Evolutionary conservation across 768 basidiomycete species (phyloP).

Genomic region (Mycena olivaceomarginata): DNA sequence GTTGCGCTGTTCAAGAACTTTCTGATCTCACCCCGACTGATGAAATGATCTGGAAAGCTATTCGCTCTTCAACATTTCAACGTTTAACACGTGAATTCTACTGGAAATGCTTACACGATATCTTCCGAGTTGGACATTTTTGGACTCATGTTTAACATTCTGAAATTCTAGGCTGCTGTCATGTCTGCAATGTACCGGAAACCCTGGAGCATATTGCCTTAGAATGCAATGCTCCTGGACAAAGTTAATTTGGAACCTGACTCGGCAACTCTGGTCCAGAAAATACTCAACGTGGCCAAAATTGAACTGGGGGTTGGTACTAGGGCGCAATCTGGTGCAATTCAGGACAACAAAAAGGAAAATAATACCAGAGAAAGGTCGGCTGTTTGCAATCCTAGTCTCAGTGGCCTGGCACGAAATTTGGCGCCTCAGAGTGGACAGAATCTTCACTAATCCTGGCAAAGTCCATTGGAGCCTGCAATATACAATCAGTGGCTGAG

Average conservation of each 20-base stretch:
- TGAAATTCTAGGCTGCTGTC: slow-evolving; percentile 10
- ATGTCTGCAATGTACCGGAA: neutral
- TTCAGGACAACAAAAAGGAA: neutral
- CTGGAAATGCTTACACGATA: neutral
- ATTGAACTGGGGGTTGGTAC: slow-evolving; percentile 10
- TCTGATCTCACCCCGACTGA: neutral
- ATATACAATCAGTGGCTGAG: neutral
- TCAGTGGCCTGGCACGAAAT: slow-evolving; percentile 16
- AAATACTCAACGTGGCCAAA: slow-evolving; percentile 11
- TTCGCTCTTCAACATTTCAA: neutral
- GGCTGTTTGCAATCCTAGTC: neutral
- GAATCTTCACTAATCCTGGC: slow-evolving; percentile 1
- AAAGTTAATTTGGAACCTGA: neutral
- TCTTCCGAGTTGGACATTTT: neutral
- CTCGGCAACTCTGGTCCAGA: neutral
- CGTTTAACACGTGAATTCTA: slow-evolving; percentile 5
- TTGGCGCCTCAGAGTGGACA: slow-evolving; percentile 6
- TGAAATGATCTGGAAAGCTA: slow-evolving; percentile 15
- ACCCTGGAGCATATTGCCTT: slow-evolving; percentile 18
- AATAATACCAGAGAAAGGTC: neutral
- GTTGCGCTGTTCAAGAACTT: neutral
- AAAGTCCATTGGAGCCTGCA: neutral
- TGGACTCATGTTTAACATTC: neutral
- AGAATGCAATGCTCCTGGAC: neutral
- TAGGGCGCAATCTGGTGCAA: slow-evolving; percentile 10